Percentiles rank a stretch among this genome's conserved stretches.
These are phyloP conservation scores for Chrysanthemum makinoi DNA, from an alignment of 129 eudicot genomes.

Conservation along the genomic window DNA sequence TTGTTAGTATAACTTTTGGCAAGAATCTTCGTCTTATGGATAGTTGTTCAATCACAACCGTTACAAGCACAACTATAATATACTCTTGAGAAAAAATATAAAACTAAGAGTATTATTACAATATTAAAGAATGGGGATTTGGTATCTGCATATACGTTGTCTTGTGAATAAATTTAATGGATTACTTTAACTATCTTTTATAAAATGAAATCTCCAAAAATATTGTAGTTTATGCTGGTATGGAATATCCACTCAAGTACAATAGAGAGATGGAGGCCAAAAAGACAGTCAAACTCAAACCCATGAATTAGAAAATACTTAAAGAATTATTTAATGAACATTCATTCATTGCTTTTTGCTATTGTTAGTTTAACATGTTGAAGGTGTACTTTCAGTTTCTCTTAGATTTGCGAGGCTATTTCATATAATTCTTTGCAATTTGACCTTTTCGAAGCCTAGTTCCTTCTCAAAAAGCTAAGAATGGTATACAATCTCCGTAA, in stretches of 20 bases:
- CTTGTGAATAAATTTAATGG: background rate
- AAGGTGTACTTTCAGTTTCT: background rate
- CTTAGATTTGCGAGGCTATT: background rate
- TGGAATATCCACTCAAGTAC: constrained; percentile 15
- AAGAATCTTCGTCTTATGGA: background rate
- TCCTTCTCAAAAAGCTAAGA: background rate
- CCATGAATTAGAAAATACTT: background rate
- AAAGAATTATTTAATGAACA: background rate
- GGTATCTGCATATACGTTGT: constrained; percentile 11
- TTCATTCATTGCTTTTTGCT: background rate
- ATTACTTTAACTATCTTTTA: background rate
- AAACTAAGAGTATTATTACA: background rate
- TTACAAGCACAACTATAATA: background rate
- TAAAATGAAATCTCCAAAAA: constrained; percentile 1
- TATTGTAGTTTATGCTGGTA: background rate
- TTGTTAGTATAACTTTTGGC: background rate
- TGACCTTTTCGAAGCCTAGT: background rate
- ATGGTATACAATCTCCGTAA: background rate
- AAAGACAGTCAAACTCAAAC: constrained; percentile 11
- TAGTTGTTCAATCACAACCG: constrained; percentile 1
- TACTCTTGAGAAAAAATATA: background rate
- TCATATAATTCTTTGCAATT: background rate
- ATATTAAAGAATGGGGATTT: constrained; percentile 15
- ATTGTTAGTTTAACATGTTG: background rate
- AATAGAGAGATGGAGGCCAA: background rate